Percentiles rank a stretch among this genome's conserved stretches.
Conservation (phyloP, 129 eudicot genomes). For the Tagetes patula region DNA sequence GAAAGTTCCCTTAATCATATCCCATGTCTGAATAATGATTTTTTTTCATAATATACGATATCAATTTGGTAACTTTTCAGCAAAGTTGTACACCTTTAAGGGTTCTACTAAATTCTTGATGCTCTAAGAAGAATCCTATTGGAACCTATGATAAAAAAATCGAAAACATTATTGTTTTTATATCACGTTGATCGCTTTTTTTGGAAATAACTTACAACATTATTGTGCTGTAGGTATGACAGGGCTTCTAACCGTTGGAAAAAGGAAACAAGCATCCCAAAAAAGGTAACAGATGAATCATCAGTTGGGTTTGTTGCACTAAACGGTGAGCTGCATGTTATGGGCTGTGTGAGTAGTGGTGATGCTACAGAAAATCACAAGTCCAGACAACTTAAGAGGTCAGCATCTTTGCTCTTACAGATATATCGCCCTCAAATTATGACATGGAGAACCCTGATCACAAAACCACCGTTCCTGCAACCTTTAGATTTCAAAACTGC, state of each 20-base stretch:
- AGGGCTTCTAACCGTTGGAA: conserved; percentile 66
- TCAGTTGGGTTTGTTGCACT: conserved; percentile 71
- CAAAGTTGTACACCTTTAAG: background rate
- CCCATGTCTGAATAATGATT: background rate
- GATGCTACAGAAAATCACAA: conserved; percentile 50
- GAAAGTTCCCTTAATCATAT: too few species aligned
- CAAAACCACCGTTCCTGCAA: conserved; percentile 66
- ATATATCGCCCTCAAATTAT: conserved; percentile 71
- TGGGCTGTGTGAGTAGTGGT: conserved; percentile 39
- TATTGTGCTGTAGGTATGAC: conserved; percentile 53
- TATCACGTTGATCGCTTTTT: background rate
- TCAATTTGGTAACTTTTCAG: background rate
- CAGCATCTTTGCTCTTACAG: conserved; percentile 56
- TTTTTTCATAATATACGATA: background rate
- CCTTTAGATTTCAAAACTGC: conserved; percentile 77
- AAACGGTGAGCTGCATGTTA: conserved; percentile 67
- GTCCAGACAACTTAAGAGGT: conserved; percentile 57
- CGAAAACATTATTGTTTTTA: background rate
- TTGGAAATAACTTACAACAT: conserved; percentile 2
- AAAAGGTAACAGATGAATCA: conserved; percentile 51
- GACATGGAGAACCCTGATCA: conserved; percentile 69
- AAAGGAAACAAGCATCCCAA: conserved; percentile 78
- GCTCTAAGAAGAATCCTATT: background rate
- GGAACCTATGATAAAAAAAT: background rate
- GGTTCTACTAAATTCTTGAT: background rate